Conservation (phyloP, 805 yeast species). For the Candida xyloterini region DNA sequence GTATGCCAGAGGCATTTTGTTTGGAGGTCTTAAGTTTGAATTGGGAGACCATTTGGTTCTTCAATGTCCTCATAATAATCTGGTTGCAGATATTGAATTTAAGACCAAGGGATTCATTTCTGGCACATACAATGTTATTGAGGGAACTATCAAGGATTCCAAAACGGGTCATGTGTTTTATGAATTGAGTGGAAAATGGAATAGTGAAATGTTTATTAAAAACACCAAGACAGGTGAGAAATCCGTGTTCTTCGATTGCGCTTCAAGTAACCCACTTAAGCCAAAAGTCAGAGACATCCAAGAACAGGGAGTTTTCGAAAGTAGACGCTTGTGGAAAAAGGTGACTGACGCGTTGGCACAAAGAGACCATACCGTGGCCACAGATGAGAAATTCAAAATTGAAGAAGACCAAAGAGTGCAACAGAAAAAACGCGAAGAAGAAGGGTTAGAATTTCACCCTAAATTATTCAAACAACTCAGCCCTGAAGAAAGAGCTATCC, state of each 20-base stretch:
- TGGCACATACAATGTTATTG: slow-evolving; percentile 88
- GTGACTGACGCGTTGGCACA: slow-evolving; percentile 78
- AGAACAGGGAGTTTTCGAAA: slow-evolving; percentile 81
- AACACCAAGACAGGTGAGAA: slow-evolving; percentile 41
- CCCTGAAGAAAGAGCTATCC: slow-evolving; percentile 29
- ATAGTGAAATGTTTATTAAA: slow-evolving; percentile 73
- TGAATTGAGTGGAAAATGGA: slow-evolving; percentile 89
- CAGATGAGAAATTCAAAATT: slow-evolving; percentile 81
- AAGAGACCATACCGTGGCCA: slow-evolving; percentile 79
- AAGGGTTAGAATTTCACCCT: slow-evolving; percentile 79
- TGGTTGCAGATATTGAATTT: slow-evolving; percentile 82
- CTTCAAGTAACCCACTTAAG: slow-evolving; percentile 44
- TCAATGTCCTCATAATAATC: slow-evolving; percentile 55
- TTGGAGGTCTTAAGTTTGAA: slow-evolving; percentile 87
- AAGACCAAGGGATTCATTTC: slow-evolving; percentile 92
- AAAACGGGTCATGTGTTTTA: slow-evolving; percentile 53
- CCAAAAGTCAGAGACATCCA: slow-evolving; percentile 76
- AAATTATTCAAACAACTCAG: slow-evolving; percentile 59
- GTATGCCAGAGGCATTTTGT: slow-evolving; percentile 88
- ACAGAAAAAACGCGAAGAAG: slow-evolving; percentile 72
- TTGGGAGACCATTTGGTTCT: slow-evolving; percentile 89
- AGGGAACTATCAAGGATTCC: slow-evolving; percentile 61
- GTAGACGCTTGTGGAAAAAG: slow-evolving; percentile 77
- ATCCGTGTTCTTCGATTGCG: slow-evolving; percentile 58
- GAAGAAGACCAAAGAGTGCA: slow-evolving; percentile 80